Base-by-base conservation (phyloP, 345 rosid genomes). In the Citrus reticulata region DNA sequence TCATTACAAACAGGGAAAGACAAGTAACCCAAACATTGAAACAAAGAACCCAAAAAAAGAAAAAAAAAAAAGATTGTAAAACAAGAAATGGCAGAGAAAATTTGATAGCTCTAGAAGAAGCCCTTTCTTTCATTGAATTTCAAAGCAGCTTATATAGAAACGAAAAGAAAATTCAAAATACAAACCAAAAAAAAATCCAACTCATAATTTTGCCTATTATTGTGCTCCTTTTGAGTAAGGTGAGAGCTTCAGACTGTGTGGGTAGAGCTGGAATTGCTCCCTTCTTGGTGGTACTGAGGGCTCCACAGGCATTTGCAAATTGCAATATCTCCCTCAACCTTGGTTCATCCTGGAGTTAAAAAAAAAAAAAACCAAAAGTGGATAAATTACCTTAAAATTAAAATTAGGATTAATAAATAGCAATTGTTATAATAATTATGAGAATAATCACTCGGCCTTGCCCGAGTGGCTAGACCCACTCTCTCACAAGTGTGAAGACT, bases 201-300 rank as follows among this genome's bases (percentile, higher is more conserved):
- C 61, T 7, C 29, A 22, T 35, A 62, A 80, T 37, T n/a, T 39
- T 62, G 55, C 6, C 1, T 5, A 25, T 16, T 35, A 1, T 70
- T 76, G 54, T 51, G 76, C 61, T 37, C 83, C 85, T 0, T 9
- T 86, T 83, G 22, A 92, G 65, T 58, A 92, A 82, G 71, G 22
- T 22, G 75, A 88, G 94, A 73, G 74, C 98, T 2, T 90, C 98
- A 2, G 90, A 46, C 81, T 84, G 85, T 0, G 86, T 75, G 0
- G 99, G 99, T 39, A 96, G 97, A 73, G 99, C 98, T 13, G 98
- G 98, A 61, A 94, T 96, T 20, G 99, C 99, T 72, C 99, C 99
- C 82, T 96, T 96, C 81, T 96, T 91, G 81, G 95, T 93, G 7
- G 99, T 96, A 13, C 98, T 94, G 75, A 96, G 91, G 80, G 99